Base-by-base conservation (phyloP, 169 alveolate species). In the Cyclospora cayetanensis region DNA sequence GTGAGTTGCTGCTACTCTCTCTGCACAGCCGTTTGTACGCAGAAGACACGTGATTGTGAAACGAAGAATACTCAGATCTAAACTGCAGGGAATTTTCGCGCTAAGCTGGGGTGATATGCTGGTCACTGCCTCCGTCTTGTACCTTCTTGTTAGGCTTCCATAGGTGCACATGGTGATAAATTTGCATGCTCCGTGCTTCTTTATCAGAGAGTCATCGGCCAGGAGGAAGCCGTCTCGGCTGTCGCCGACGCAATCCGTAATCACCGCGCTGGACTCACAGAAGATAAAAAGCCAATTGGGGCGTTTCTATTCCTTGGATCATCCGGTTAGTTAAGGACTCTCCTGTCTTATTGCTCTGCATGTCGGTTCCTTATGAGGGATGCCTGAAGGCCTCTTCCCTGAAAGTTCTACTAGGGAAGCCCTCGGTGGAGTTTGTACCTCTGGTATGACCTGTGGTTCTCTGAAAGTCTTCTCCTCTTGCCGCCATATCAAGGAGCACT, bases 241-340 rank as follows among this genome's bases (percentile, higher is more conserved):
- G 93, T 92, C 25, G 29, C 92, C 25, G 31, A 55, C 66, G 97
- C 98, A 1, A 97, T 96, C 7, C 97, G 94, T 84, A 87, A 98
- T 0, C 94, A 97, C 29, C 91, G 97, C 15, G 97, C 97, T n/a
- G 98, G 98, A 25, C 95, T 96, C 96, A 91, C 95, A 53, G 94
- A 95, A 66, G 97, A 97, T 52, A 95, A 95, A 55, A 86, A 91
- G 31, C 97, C 98, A 12, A 95, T 96, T 29, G 97, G 97, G 2
- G 94, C 96, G 18, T 84, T 96, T 27, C 95, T 95, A 95, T 96
- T 96, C 91, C 89, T 96, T 27, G 98, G 98, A 1, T 97, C 98
- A 5, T 95, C 97, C 4, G 98, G 98, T 70, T 15, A 1, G 35
- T n/a, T 63, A 25, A 20, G 37, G 27, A 12, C 76, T 20, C 20